Evolutionary conservation across 2,329 filamentous ascomycete genomes (phyloP).

Genomic region (Emergomyces orientalis): DNA sequence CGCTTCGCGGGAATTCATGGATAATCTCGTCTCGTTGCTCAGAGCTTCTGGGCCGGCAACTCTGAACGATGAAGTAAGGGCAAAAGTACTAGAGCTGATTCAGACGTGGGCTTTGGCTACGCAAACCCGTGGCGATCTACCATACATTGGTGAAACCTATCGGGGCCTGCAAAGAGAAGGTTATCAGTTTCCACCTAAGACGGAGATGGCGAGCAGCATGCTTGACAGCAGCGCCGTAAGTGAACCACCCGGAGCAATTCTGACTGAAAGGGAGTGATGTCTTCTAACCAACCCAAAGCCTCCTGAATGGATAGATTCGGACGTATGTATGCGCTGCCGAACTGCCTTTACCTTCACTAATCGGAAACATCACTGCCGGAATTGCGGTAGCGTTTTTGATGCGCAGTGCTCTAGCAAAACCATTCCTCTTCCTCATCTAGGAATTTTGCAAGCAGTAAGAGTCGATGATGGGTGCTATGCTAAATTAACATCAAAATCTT

Average conservation of each 20-base stretch:
- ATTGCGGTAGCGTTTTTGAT: conserved; percentile 96
- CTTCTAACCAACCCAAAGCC: conserved; percentile 46
- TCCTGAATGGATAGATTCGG: conserved; percentile 94
- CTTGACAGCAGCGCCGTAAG: conserved; percentile 88
- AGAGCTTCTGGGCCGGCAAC: conserved; percentile 66
- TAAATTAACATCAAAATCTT: conserved; percentile 68
- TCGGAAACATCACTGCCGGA: conserved; percentile 94
- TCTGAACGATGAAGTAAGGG: conserved; percentile 74
- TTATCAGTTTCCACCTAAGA: conserved; percentile 78
- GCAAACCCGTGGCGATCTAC: conserved; percentile 70
- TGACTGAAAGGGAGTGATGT: conserved; percentile 4
- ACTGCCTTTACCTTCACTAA: conserved; percentile 96
- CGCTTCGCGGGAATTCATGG: conserved; percentile 95
- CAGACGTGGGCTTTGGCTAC: conserved; percentile 89
- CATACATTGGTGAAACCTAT: conserved; percentile 85
- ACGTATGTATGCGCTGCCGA: conserved; percentile 96
- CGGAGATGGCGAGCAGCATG: conserved; percentile 89
- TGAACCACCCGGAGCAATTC: conserved; percentile 17
- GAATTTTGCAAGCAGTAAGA: conserved; percentile 80
- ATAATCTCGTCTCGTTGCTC: conserved; percentile 84
- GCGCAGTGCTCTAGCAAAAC: conserved; percentile 87
- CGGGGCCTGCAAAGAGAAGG: conserved; percentile 71
- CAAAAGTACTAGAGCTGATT: conserved; percentile 85
- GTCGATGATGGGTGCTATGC: conserved; percentile 94
- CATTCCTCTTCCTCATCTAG: conserved; percentile 80